Evolutionary conservation across 2,329 filamentous ascomycete species (phyloP), one percentile per base, ranked within the genome.

Genomic region (Fonsecaea multimorphosa): DNA sequence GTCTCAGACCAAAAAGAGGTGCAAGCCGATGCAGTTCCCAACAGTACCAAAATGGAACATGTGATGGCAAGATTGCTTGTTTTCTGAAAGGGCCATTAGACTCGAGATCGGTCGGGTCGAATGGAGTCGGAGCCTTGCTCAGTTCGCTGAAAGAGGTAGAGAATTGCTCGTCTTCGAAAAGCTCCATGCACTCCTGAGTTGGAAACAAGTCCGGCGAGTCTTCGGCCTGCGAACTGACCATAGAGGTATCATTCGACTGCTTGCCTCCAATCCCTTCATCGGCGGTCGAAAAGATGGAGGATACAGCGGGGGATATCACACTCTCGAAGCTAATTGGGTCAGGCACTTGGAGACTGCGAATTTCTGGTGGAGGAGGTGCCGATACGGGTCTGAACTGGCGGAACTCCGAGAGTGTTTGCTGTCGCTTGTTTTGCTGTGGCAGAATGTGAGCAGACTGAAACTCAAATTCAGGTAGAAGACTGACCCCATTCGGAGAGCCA

Each of bases 81-180:
- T n/a, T n/a, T 24, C 75, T 74, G 61, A 81, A 81, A 0, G 79
- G 79, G 1, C 76, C 77, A n/a, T 72, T 63, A 0, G 68, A 60
- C 11, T 74, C 61, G 1, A 80, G 72, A 4, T 75, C 72, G 12
- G 53, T 34, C 22, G 32, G 49, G 38, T 68, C 59, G 3, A 38
- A 16, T 16, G 27, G 19, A 16, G 5, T 14, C 19, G n/a, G 4
- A 46, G 34, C 7, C 22, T 22, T 16, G 38, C 55, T 66, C 3
- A 40, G n/a, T 38, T 52, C 63, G 53, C 55, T 38, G 56, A 65
- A 64, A 5, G 62, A 68, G 46, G 11, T 58, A 14, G 34, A 58
- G 49, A 67, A 67, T 16, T 60, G 40, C n/a, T 66, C 63, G 54
- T 71, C 66, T 56, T 61, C 29, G 19, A 68, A 36, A 2, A 65